Percentiles rank a stretch among this genome's conserved stretches.
Conservation (phyloP, 1,284 basidiomycete genomes). For the Apiotrichum montevideense region DNA sequence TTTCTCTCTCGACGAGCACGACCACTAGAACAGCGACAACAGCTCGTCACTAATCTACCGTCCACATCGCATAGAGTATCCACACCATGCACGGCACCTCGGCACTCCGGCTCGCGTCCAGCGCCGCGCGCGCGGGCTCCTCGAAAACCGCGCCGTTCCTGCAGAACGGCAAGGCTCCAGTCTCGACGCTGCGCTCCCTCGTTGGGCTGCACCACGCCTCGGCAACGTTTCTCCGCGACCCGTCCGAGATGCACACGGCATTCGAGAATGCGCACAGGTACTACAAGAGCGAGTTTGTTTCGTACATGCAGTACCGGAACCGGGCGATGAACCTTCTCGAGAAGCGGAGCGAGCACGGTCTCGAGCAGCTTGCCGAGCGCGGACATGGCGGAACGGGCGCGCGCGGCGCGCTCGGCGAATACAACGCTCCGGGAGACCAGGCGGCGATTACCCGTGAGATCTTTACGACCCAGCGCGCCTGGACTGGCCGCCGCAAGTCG, state of each 20-base stretch:
- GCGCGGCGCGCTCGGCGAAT: conserved; percentile 6
- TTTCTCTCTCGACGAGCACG: background rate
- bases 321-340: conserved; percentile 2
- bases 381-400: conserved; percentile 5
- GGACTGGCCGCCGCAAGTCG: background rate
- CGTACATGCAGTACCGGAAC: conserved; percentile 12
- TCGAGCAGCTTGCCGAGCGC: conserved; percentile 15
- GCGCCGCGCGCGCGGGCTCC: background rate
- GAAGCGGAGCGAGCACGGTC: conserved; percentile 4
- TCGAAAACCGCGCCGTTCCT: conserved; percentile 6
- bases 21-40: no score
- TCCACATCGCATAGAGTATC: no score
- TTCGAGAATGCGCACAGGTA: conserved; percentile 33
- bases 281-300: conserved; percentile 13
- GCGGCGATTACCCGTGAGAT: conserved; percentile 3
- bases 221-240: conserved; percentile 36
- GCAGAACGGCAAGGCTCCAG: conserved; percentile 19
- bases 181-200: conserved; percentile 26
- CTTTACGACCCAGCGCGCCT: conserved; percentile 6
- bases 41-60: no score
- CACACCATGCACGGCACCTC: conserved; percentile 10
- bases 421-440: conserved; percentile 1
- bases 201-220: conserved; percentile 40
- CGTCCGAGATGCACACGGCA: conserved; percentile 23
- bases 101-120: background rate